A percentile compares a stretch with the other conserved stretches of the same genome.
These are phyloP conservation scores for Septoria linicola DNA, from an alignment of 2,329 filamentous ascomycete species.

Conservation along the genomic window DNA sequence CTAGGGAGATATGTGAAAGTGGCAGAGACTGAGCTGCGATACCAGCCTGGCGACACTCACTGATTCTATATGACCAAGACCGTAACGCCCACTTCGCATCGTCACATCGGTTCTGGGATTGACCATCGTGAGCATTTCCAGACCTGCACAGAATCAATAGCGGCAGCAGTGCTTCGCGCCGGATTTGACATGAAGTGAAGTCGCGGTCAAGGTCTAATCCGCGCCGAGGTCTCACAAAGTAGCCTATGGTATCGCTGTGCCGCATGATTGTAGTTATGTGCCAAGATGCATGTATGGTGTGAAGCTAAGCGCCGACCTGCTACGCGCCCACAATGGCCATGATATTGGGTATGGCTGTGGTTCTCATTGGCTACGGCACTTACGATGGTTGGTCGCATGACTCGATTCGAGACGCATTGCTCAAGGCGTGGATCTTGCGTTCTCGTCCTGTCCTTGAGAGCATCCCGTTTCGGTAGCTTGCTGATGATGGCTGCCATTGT, in stretches of 20 bases:
- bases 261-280: slow-evolving; percentile 16
- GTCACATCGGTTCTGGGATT: slow-evolving; percentile 8
- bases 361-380: slow-evolving; percentile 8
- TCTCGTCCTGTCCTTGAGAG: slow-evolving; percentile 2
- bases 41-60: slow-evolving; percentile 17
- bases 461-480: slow-evolving; percentile 5
- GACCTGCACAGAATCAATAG: slow-evolving; percentile 24
- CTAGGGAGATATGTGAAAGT: not conserved
- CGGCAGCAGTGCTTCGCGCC: slow-evolving; percentile 17
- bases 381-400: not conserved
- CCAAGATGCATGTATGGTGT: slow-evolving; percentile 6
- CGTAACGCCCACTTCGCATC: slow-evolving; percentile 9
- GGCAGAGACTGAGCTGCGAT: slow-evolving; percentile 12
- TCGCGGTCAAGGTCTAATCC: slow-evolving; percentile 14
- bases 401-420: slow-evolving; percentile 13
- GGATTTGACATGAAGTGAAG: slow-evolving; percentile 6
- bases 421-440: slow-evolving; percentile 5
- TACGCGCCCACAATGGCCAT: slow-evolving; percentile 23
- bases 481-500: not conserved
- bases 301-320: slow-evolving; percentile 27
- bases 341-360: slow-evolving; percentile 5
- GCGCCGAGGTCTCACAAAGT: slow-evolving; percentile 6
- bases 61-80: slow-evolving; percentile 17
- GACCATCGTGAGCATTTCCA: slow-evolving; percentile 2
- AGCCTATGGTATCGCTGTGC: slow-evolving; percentile 33